Evolutionary conservation across 78 protist genomes (phyloP).

Genomic region (Dictyostelium purpureum): DNA sequence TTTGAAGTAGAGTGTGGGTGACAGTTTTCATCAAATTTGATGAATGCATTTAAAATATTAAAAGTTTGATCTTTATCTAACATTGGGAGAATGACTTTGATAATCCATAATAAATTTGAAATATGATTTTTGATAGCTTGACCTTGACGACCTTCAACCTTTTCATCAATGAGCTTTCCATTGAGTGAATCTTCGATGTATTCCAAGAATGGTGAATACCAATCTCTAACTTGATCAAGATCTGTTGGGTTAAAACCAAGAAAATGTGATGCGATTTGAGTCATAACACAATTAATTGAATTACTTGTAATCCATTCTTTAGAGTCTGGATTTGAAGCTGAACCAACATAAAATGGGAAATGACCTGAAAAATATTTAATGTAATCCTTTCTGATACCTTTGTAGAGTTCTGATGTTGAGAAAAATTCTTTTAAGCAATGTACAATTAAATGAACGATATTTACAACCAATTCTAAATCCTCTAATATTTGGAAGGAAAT

Average conservation of each 20-base stretch:
- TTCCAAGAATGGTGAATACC: conserved; percentile 14
- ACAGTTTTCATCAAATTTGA: conserved; percentile 57
- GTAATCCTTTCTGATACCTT: conserved; percentile 23
- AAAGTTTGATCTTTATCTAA: neutral
- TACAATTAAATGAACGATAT: neutral
- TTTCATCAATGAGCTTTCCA: conserved; percentile 29
- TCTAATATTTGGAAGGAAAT: conserved; percentile 1
- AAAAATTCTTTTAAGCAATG: neutral
- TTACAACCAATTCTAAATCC: conserved; percentile 28
- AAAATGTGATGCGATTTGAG: conserved; percentile 25
- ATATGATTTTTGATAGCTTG: neutral
- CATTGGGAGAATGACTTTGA: conserved; percentile 11
- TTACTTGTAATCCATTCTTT: conserved; percentile 32
- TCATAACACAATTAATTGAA: conserved; percentile 20
- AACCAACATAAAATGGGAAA: conserved; percentile 59
- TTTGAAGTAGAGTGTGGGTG: conserved; percentile 46
- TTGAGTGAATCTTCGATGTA: conserved; percentile 23
- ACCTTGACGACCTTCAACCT: conserved; percentile 6
- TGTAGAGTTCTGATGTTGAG: neutral
- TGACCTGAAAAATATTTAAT: conserved; percentile 24
- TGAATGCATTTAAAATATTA: conserved; percentile 25
- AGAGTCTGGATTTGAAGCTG: conserved; percentile 46
- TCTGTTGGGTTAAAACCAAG: neutral
- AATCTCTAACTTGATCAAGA: neutral
- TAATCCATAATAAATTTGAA: conserved; percentile 19